A percentile compares a stretch with the other conserved stretches of the same genome.
Evolutionary conservation across 305 asterid species (phyloP).

Genomic region (Striga hermonthica): DNA sequence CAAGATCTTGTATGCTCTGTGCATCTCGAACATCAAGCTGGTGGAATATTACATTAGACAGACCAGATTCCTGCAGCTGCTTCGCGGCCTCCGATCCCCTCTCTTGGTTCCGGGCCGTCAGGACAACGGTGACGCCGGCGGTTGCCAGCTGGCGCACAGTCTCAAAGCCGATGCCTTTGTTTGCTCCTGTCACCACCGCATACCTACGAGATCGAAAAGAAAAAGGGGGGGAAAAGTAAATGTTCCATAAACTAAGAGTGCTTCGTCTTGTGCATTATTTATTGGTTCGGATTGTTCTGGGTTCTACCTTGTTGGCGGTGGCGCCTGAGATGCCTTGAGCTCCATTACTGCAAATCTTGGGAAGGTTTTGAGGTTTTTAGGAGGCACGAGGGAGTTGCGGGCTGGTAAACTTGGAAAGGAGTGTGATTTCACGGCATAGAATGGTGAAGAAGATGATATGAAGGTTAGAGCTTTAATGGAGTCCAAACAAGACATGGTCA

Average conservation of each 20-base stretch:
- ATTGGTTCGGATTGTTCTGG: background rate
- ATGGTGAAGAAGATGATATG: conserved; percentile 5
- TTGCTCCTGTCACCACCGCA: conserved; percentile 83
- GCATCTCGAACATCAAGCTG: conserved; percentile 77
- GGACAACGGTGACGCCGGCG: conserved; percentile 55
- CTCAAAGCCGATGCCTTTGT: conserved; percentile 80
- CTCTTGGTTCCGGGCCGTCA: conserved; percentile 60
- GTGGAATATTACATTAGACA: conserved; percentile 63
- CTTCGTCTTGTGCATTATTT: background rate
- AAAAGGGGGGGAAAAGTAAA: background rate
- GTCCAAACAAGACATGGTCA: background rate
- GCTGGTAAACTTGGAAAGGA: background rate
- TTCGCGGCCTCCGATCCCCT: conserved; percentile 57
- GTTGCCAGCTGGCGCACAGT: conserved; percentile 67
- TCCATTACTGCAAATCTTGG: conserved; percentile 25
- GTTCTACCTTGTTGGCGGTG: conserved; percentile 26
- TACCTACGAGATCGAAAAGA: conserved; percentile 35
- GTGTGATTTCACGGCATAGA: background rate
- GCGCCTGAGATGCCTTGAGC: conserved; percentile 7
- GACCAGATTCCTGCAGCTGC: conserved; percentile 51
- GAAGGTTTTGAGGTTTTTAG: background rate
- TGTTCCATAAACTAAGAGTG: background rate
- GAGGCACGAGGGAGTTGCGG: background rate
- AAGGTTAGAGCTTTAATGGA: background rate
- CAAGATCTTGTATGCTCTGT: conserved; percentile 51